Base-by-base conservation (phyloP, 2,329 filamentous ascomycete genomes). In the Macrophomina tecta region DNA sequence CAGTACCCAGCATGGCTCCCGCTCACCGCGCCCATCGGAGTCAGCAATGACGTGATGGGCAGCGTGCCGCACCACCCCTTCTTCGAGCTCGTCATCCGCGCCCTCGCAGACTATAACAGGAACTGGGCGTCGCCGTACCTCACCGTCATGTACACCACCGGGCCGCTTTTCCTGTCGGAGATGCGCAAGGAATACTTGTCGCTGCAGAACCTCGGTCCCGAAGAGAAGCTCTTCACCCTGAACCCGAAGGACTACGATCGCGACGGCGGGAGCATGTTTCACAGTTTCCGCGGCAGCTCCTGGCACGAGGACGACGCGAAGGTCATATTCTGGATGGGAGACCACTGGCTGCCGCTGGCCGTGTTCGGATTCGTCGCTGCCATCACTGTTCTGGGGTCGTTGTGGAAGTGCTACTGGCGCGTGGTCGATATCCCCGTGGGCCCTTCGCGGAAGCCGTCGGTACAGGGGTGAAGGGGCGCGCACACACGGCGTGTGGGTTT, bases 261-360 rank as follows among this genome's bases (percentile, higher is more conserved):
- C 5, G 73, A 76, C 49, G 66, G 73, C 28, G 73, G 69, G 23
- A 76, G 72, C 3, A 75, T 76, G 65, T 76, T 76, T 42, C 73
- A 73, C 6, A 73, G 76, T 42, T 71, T 67, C 14, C 74, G 73
- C 11, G 74, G 74, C 16, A 73, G 74, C 3, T 75, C 74, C 28
- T 76, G 74, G 74, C 73, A 76, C 61, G 74, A 71, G 5, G 56
- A 64, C 6, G 74, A 76, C 55, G 74, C 76, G 23, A 70, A 69
- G 23, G 68, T 73, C 5, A 68, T 76, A 4, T 63, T 76, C 34
- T 76, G 74, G 74, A 64, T 75, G 7, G 73, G 40, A 14, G 56
- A 61, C 4, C 56, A 61, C 30, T 46, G 30, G 30, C 5, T 12
- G 40, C 3, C 8, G 14, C 14, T 60, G 8, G n/a, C 40, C 5